Base-by-base conservation (phyloP, 1,139 yeast species). In the Diutina pseudorugosa region DNA sequence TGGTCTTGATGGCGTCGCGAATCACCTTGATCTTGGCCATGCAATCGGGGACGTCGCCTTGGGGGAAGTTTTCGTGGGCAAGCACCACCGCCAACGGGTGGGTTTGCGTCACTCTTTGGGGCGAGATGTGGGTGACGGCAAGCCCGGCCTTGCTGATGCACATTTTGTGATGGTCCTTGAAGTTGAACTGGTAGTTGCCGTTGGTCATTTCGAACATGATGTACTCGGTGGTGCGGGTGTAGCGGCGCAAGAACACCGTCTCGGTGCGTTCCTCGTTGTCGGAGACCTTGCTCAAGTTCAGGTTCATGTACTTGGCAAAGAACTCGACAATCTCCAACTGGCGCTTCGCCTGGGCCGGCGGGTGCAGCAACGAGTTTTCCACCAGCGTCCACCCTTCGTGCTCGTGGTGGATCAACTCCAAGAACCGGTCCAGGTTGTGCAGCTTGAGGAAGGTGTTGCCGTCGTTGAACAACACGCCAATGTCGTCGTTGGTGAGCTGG, bases 201-300 rank as follows among this genome's bases (percentile, higher is more conserved):
- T 90, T 89, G 63, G 95, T 88, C 73, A 93, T 72, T 66, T 89
- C 95, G 71, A 94, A 93, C 95, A 91, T 86, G 54, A 90, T 89
- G 65, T 79, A 88, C 56, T 82, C 83, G 53, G 83, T 77, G 54
- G 85, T 82, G 66, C 96, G 79, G 52, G 90, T 80, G 65, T 85
- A 88, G 63, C 95, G 78, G 70, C 94, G 82, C 60, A 90, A 75
- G 63, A 85, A 87, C 12, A 83, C 82, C 60, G 81, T 82, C 60
- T 82, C 86, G 59, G 80, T 78, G 55, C 76, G 65, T 54, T 72
- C 79, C 57, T 79, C 82, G 55, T 70, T 71, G 52, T 77, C 83
- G 53, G 90, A 82, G 51, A 85, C 90, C 63, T 83, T 83, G 52
- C 89, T 83, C 61, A 86, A 75, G 65, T 86, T 86, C 53, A 86